A percentile compares a stretch with the other conserved stretches of the same genome.
These are phyloP conservation scores for Linnemannia schmuckeri DNA, from an alignment of 192 early-diverging fungal genomes.

Conservation along the genomic window DNA sequence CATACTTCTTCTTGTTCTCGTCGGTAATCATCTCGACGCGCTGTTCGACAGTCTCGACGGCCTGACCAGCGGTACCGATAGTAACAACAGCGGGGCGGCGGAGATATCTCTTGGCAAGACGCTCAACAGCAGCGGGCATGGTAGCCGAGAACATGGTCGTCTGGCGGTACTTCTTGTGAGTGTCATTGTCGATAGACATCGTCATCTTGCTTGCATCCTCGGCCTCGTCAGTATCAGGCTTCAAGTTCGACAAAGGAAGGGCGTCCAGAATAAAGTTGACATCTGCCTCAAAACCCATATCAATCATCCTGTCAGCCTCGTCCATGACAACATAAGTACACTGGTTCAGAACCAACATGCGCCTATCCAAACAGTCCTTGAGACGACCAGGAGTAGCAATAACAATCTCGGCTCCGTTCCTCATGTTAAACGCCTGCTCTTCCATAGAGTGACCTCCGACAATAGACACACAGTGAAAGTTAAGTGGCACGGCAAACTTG, in stretches of 20 bases:
- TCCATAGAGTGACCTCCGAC: conserved; percentile 91
- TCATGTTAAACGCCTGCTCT: conserved; percentile 89
- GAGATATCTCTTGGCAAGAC: conserved; percentile 94
- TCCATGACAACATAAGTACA: conserved; percentile 99
- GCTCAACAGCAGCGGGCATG: conserved; percentile 96
- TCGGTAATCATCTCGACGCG: conserved; percentile 92
- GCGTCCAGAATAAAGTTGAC: conserved; percentile 97
- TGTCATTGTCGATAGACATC: conserved; percentile 43
- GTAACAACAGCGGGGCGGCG: conserved; percentile 93
- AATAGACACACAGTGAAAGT: conserved; percentile 87
- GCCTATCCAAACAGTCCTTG: conserved; percentile 90
- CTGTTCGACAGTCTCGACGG: conserved; percentile 97
- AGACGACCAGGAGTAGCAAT: conserved; percentile 99
- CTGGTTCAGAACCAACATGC: conserved; percentile 92
- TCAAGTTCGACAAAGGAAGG: conserved; percentile 90
- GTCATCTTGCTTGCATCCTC: conserved; percentile 67
- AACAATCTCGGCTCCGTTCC: conserved; percentile 94
- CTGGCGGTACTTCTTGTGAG: conserved; percentile 79
- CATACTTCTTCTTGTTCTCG: conserved; percentile 85
- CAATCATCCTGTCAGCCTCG: conserved; percentile 97
- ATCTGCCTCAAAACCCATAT: conserved; percentile 95
- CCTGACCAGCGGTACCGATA: conserved; percentile 97
- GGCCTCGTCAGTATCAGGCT: conserved; percentile 84
- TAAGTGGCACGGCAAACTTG: conserved; percentile 91
- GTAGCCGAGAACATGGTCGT: conserved; percentile 99